Percentiles rank a stretch among this genome's conserved stretches.
Conservation (phyloP, 192 early-diverging fungal genomes). For the Helicostylum pulchrum region DNA sequence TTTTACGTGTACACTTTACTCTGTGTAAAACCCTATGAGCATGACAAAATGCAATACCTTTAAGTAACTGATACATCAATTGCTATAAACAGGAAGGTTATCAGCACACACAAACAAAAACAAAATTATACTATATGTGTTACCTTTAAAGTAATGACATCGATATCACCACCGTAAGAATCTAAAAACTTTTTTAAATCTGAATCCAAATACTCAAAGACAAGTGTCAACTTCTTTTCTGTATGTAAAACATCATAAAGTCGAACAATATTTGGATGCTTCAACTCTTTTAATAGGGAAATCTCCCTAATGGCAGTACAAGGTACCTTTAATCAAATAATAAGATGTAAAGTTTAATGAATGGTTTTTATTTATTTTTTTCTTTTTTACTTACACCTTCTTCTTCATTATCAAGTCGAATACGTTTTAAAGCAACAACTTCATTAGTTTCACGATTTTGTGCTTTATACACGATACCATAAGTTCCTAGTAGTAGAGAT, state of each 20-base stretch:
- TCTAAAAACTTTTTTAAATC: slow-evolving; percentile 99
- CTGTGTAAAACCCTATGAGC: slow-evolving; percentile 93
- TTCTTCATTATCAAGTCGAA: slow-evolving; percentile 86
- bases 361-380: background rate
- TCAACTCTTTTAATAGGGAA: slow-evolving; percentile 80
- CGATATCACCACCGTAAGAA: slow-evolving; percentile 77
- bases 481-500: slow-evolving; percentile 64
- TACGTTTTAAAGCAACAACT: slow-evolving; percentile 96
- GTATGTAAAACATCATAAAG: slow-evolving; percentile 97
- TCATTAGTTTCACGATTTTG: slow-evolving; percentile 93
- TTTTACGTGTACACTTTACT: slow-evolving; percentile 47
- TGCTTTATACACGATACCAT: slow-evolving; percentile 99
- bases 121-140: background rate
- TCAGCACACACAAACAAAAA: background rate
- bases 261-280: slow-evolving; percentile 83
- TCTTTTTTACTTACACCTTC: slow-evolving; percentile 61
- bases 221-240: slow-evolving; percentile 95
- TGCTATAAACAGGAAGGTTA: slow-evolving; percentile 48
- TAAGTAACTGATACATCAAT: slow-evolving; percentile 95
- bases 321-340: slow-evolving; percentile 55
- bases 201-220: slow-evolving; percentile 98
- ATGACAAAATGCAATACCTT: slow-evolving; percentile 97
- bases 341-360: background rate
- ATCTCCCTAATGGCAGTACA: slow-evolving; percentile 87
- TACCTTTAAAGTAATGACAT: slow-evolving; percentile 82